These are phyloP conservation scores for Chlorella sp. DNA, from an alignment of 139 green algal genomes.

Conservation along the genomic window DNA sequence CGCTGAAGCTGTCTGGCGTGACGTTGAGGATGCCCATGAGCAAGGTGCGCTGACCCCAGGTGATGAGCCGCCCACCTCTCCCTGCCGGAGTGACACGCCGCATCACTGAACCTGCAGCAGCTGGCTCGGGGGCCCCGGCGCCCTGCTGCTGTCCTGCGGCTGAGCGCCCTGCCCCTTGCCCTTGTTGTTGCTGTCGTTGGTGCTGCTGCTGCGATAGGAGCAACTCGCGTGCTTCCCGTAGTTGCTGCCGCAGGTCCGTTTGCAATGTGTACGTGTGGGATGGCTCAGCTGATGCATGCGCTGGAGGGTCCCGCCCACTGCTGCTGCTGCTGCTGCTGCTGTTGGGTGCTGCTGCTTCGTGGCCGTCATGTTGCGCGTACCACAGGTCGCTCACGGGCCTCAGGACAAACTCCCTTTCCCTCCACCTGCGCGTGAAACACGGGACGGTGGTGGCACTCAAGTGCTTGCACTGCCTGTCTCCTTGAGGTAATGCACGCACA, in stretches of 20 bases:
- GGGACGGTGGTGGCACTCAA: no score
- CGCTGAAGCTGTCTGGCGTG: slow-evolving; percentile 96
- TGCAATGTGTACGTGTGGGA: no score
- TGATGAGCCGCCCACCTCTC: slow-evolving; percentile 9
- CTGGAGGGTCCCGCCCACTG: no score
- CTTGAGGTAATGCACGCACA: no score
- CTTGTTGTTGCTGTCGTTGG: slow-evolving; percentile 1
- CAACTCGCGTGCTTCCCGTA: no score
- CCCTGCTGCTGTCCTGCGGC: background rate
- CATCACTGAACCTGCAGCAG: slow-evolving; percentile 30
- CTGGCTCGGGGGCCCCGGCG: no score
- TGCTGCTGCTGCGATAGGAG: slow-evolving; percentile 1
- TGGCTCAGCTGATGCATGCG: no score
- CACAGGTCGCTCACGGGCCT: slow-evolving; percentile 72
- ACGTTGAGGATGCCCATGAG: slow-evolving; percentile 96
- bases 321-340: no score
- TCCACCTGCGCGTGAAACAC: no score
- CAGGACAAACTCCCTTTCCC: slow-evolving; percentile 84
- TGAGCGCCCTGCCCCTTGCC: background rate
- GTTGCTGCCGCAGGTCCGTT: no score
- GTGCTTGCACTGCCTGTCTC: no score
- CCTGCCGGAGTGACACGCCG: slow-evolving; percentile 37
- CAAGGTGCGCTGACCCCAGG: slow-evolving; percentile 21
- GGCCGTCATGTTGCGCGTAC: background rate
- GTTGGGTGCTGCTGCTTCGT: background rate